Base-by-base conservation (phyloP, 2,329 filamentous ascomycete species). In the Colletotrichum sp. region DNA sequence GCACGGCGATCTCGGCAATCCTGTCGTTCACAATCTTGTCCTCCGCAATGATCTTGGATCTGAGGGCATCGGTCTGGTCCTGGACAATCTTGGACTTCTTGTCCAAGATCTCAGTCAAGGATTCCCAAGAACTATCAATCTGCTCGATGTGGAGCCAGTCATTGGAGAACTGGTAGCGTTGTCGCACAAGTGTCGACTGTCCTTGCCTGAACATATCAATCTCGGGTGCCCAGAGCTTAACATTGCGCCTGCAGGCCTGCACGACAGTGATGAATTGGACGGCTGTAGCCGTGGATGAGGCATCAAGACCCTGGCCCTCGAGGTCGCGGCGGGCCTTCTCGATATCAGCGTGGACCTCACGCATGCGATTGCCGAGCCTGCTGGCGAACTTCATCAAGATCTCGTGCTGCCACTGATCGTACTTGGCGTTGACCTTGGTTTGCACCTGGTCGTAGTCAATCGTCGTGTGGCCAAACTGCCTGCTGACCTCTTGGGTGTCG, bases 401-500 rank as follows among this genome's bases (percentile, higher is more conserved):
- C 78, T 99, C 97, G 80, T 98, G 95, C 84, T 99, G 97, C 97
- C 97, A 99, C 84, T 98, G 96, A 82, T 99, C 97, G 82, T 99
- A 99, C 84, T 98, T 99, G 80, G 96, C 95, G 81, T 98, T 99
- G 84, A 99, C 97, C 85, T 98, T 98, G 73, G 96, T 95, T 85
- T 99, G 97, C 0, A 99, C 97, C 84, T 99, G 97, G 80, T 98
- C 97, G 81, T 99, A 99, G 83, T 99, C 96, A 81, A 99, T 96
- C 5, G 94, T 95, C 69, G 98, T 92, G 84, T 98, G 96, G 6
- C 97, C 97, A 82, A 99, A 99, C 2, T 94, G 94, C 52, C 95
- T 94, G 84, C 94, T 97, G 78, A 97, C 95, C 82, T 98, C 97
- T 10, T 96, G 97, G 2, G 96, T 99, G 82, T 99, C 97, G 80